Percentiles rank a stretch among this genome's conserved stretches.
phyloP scores from a whole-genome alignment of 495 filamentous ascomycete genomes.

The Neurospora discreta region DNA sequence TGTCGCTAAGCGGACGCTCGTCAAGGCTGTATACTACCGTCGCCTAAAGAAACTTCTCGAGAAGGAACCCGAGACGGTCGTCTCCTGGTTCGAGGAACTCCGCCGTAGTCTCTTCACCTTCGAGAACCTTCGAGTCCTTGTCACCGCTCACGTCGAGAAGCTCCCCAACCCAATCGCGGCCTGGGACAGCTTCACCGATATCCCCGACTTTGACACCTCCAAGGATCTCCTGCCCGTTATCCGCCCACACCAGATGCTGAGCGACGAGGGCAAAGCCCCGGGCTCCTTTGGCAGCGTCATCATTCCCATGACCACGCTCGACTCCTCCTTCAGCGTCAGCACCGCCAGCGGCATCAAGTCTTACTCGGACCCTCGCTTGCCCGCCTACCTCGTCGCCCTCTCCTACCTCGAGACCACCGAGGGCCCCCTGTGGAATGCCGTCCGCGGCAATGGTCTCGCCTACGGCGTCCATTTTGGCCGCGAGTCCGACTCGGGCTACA shows the following conservation, averaged over 20 bases:
- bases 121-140: constrained; percentile 72
- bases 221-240: constrained; percentile 34
- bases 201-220: constrained; percentile 30
- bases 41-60: constrained; percentile 67
- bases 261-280: constrained; percentile 55
- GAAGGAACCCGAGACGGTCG: constrained; percentile 56
- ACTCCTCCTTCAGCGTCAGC: constrained; percentile 79
- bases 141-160: constrained; percentile 71
- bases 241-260: constrained; percentile 48
- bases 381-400: constrained; percentile 74
- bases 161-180: constrained; percentile 68
- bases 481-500: constrained; percentile 64
- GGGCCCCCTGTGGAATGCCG: constrained; percentile 84
- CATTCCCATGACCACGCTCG: constrained; percentile 82
- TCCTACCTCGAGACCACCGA: constrained; percentile 89
- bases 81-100: constrained; percentile 66
- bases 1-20: constrained; percentile 69
- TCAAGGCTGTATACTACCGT: constrained; percentile 81
- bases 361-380: constrained; percentile 64
- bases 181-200: constrained; percentile 54
- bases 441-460: constrained; percentile 83
- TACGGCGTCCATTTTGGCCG: constrained; percentile 72
- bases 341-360: constrained; percentile 62
- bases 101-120: constrained; percentile 62
- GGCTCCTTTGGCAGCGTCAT: constrained; percentile 63